Evolutionary conservation across 2,329 filamentous ascomycete genomes (phyloP), one percentile per base, ranked within the genome.

Genomic region (Catunica adiposa): DNA sequence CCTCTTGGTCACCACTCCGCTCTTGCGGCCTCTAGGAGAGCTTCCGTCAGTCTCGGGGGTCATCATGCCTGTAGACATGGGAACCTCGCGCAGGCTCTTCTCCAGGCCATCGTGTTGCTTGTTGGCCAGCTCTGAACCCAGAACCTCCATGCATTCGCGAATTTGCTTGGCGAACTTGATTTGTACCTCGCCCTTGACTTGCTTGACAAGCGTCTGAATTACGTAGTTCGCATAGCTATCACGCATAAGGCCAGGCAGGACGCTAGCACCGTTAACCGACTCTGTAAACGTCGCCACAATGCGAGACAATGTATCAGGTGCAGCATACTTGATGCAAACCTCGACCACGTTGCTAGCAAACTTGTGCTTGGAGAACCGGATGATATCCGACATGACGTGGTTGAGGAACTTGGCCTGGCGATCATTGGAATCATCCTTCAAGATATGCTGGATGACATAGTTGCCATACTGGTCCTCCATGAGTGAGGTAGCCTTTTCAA

Each of bases 301-400:
- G 3, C 22, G 22, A 9, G 22, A 31, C 26, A 38, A 23, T 3
- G 48, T 37, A 8, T 44, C 53, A 20, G 26, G 23, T 37, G 48
- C 42, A 37, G 34, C 51, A 7, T 76, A 78, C 56, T 84, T 74
- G 20, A 97, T 83, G 65, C 89, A 94, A 68, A 88, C 90, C 69
- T 98, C 92, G 0, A 98, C 90, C 2, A 98, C 90, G 63, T 98
- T 97, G 64, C 89, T 96, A 0, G 92, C 90, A 64, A 87, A 94
- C 66, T 98, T 98, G 71, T 97, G 88, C 72, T 89, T 95, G 25
- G 89, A 95, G 62, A 88, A 82, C 1, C 72, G 70, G 40, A 95
- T 69, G 1, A 95, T 72, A 57, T 88, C 79, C 11, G 74, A 73
- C 61, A 83, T 82, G 60, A 97, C 83, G 50, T 88, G 72, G 25